Conservation (phyloP, 1,284 basidiomycete species). For the Tremellales sp. region DNA sequence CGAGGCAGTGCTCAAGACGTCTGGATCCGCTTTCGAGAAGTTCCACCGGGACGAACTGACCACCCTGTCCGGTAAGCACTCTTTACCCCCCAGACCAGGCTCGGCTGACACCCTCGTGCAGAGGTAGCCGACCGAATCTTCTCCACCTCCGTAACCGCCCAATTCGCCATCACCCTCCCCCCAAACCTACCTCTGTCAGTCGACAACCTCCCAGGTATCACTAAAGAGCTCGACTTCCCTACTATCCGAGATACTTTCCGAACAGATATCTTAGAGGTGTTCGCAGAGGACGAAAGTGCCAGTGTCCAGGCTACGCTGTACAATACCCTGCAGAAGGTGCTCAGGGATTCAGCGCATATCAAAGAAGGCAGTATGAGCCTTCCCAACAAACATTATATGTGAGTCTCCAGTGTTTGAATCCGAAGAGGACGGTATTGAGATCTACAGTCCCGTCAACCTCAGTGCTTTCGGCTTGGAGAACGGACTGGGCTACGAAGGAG, state of each 20-base stretch:
- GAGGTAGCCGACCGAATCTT: conserved; percentile 82
- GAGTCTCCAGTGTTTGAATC: conserved; percentile 21
- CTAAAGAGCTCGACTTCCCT: conserved; percentile 59
- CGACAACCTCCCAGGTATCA: conserved; percentile 52
- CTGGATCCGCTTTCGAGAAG: conserved; percentile 77
- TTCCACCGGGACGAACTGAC: conserved; percentile 86
- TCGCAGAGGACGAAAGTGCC: conserved; percentile 82
- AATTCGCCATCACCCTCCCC: conserved; percentile 59
- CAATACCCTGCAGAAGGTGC: conserved; percentile 75
- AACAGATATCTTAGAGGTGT: conserved; percentile 69
- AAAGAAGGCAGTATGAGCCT: conserved; percentile 66
- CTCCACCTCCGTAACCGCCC: conserved; percentile 73
- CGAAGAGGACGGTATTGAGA: background rate
- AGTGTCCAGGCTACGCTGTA: conserved; percentile 91
- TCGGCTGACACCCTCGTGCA: conserved; percentile 14
- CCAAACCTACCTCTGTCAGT: conserved; percentile 52
- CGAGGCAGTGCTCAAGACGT: conserved; percentile 74
- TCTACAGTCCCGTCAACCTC: conserved; percentile 45
- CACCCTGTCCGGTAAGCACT: conserved; percentile 59
- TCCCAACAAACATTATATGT: conserved; percentile 93
- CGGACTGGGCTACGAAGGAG: conserved; percentile 53
- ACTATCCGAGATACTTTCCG: conserved; percentile 57
- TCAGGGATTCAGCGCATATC: conserved; percentile 63
- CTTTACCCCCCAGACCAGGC: background rate
- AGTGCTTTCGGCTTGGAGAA: conserved; percentile 52